These are phyloP conservation scores for Cyclocybe aegerita DNA, from an alignment of 768 basidiomycete species.

Conservation along the genomic window DNA sequence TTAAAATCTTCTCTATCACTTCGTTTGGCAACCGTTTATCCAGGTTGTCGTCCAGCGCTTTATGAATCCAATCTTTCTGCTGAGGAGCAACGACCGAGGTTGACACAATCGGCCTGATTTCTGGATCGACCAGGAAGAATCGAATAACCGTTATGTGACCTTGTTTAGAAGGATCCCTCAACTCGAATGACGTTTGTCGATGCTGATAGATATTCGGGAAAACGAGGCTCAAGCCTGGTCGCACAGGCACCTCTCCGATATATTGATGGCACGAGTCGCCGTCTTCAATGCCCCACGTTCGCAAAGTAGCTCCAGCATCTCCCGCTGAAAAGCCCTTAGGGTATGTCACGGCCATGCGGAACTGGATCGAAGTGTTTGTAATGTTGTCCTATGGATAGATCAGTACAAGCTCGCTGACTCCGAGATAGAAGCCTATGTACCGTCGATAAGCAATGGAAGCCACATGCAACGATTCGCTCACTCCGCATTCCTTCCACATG, in stretches of 20 bases:
- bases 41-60: slow-evolving; percentile 34
- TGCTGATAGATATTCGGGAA: slow-evolving; percentile 63
- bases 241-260: slow-evolving; percentile 38
- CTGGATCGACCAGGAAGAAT: slow-evolving; percentile 51
- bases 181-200: slow-evolving; percentile 34
- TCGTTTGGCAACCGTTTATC: slow-evolving; percentile 40
- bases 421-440: slow-evolving; percentile 29
- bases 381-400: slow-evolving; percentile 41
- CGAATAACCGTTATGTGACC: slow-evolving; percentile 43
- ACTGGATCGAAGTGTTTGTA: slow-evolving; percentile 30
- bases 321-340: slow-evolving; percentile 43
- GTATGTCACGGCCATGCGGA: slow-evolving; percentile 52
- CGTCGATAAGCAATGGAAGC: slow-evolving; percentile 36
- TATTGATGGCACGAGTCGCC: slow-evolving; percentile 49
- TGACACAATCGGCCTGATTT: slow-evolving; percentile 37
- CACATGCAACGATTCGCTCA: slow-evolving; percentile 49
- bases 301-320: slow-evolving; percentile 44
- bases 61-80: slow-evolving; percentile 43
- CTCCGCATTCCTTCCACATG: slow-evolving; percentile 54
- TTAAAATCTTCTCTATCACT: slow-evolving; percentile 40
- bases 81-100: slow-evolving; percentile 50
- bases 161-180: slow-evolving; percentile 37
- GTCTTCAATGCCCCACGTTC: slow-evolving; percentile 50
- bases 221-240: slow-evolving; percentile 36
- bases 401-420: not conserved